Base-by-base conservation (phyloP, 2,329 filamentous ascomycete genomes). In the Harringtonia aguacate region DNA sequence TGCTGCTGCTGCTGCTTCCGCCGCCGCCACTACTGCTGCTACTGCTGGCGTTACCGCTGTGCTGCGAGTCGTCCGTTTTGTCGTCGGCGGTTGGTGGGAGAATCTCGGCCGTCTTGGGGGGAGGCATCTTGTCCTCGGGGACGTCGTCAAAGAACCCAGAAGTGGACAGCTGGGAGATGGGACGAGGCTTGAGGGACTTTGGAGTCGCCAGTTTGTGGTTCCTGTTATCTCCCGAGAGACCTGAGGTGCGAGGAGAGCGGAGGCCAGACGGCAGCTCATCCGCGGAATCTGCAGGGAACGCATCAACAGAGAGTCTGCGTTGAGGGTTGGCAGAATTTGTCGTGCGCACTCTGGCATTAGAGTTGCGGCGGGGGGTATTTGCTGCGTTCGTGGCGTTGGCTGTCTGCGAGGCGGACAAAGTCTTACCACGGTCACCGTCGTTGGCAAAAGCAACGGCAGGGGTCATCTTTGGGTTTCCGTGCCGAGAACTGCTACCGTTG, bases 141-240 rank as follows among this genome's bases (percentile, higher is more conserved):
- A 60, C 57, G 15, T 53, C 54, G 31, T 62, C 59, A 31, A 62
- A 57, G 35, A 56, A 61, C 9, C 58, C 58, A 1, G 57, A 49
- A 7, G 55, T 58, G 1, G 59, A 55, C 9, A 61, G 50, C 46
- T 63, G 60, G 0, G 61, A 61, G 22, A 62, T 58, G 2, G 61
- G 59, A 2, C 60, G 55, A 0, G 58, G 37, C 48, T 57, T 58
- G 15, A 54, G 43, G 20, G 52, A 27, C 45, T 48, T 48, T 15
- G 43, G 48, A 7, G 54, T 44, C 4, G 54, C 29, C 12, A 40
- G 14, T 9, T 39, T 50, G 17, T 27, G 36, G 28, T 18, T 34
- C 22, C 44, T 39, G 41, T 55, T 59, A 15, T 58, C 50, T 13
- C 41, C 41, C 18, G 41, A 46, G 28, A 53, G 48, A 33, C 43